phyloP scores from a whole-genome alignment of 2,329 filamentous ascomycete genomes.

The Cordyceps tenuipes region DNA sequence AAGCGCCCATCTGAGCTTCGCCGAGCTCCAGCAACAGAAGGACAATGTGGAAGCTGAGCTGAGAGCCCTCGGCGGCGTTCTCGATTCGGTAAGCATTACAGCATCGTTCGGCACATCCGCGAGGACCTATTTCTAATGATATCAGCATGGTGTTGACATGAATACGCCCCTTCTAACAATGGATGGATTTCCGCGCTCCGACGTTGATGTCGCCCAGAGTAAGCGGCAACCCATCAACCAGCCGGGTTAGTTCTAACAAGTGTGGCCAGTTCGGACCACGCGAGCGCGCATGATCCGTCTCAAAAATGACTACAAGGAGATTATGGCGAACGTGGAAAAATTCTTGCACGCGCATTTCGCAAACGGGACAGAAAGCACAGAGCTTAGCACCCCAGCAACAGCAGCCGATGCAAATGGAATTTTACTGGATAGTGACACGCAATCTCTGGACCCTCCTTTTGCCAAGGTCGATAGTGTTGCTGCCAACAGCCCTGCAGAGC shows the following conservation, averaged over 20 bases:
- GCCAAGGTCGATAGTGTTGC: slow-evolving; percentile 84
- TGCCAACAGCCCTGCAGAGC: slow-evolving; percentile 68
- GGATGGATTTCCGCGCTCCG: slow-evolving; percentile 86
- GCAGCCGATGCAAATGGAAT: slow-evolving; percentile 17
- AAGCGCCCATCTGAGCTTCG: slow-evolving; percentile 57
- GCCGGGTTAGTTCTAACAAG: slow-evolving; percentile 13
- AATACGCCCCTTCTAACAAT: slow-evolving; percentile 75
- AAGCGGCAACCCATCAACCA: slow-evolving; percentile 23
- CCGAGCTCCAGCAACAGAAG: slow-evolving; percentile 77
- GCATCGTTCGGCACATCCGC: background rate
- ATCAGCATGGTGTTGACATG: slow-evolving; percentile 87
- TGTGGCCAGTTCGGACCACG: slow-evolving; percentile 71
- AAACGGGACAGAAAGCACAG: slow-evolving; percentile 47
- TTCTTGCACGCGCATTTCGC: slow-evolving; percentile 87
- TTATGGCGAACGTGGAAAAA: slow-evolving; percentile 78
- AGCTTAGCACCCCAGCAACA: slow-evolving; percentile 18
- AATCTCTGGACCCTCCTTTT: slow-evolving; percentile 43
- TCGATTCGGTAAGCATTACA: slow-evolving; percentile 66
- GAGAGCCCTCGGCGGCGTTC: slow-evolving; percentile 70
- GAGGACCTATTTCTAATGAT: slow-evolving; percentile 16
- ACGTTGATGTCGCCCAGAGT: slow-evolving; percentile 95
- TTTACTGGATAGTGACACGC: slow-evolving; percentile 23
- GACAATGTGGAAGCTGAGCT: slow-evolving; percentile 79
- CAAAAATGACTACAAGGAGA: slow-evolving; percentile 84
- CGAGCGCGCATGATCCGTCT: slow-evolving; percentile 81